Conservation (phyloP, 148 eudicot genomes). For the Rhododendron henanense region DNA sequence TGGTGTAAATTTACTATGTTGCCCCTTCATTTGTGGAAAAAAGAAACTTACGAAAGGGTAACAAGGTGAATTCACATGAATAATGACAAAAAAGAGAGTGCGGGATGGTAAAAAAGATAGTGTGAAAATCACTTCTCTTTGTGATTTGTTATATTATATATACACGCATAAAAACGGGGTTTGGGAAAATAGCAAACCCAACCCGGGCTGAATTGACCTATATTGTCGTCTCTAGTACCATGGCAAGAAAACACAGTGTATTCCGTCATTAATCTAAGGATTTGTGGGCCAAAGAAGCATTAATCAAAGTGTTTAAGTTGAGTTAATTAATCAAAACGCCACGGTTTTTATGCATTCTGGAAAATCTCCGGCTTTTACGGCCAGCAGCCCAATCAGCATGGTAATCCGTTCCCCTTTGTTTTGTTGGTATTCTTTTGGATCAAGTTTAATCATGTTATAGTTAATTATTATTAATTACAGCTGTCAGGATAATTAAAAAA, state of each 20-base stretch:
- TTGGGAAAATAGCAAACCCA: too few species aligned
- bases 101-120: too few species aligned
- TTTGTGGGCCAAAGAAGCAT: slow-evolving; percentile 6
- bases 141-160: too few species aligned
- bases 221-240: background rate
- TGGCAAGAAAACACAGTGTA: background rate
- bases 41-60: too few species aligned
- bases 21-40: too few species aligned
- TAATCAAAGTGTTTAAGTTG: background rate
- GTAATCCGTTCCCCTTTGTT: slow-evolving; percentile 4
- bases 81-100: too few species aligned
- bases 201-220: background rate
- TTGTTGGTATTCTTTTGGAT: background rate
- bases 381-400: slow-evolving; percentile 28
- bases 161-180: too few species aligned
- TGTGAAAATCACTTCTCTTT: too few species aligned
- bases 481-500: background rate
- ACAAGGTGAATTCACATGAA: too few species aligned
- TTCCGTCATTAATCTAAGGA: background rate
- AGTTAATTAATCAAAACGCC: background rate
- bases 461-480: background rate
- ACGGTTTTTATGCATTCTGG: slow-evolving; percentile 15
- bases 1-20: too few species aligned
- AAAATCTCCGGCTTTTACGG: slow-evolving; percentile 41
- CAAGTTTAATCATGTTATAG: slow-evolving; percentile 6